These are phyloP conservation scores for Coemansia sp. DNA, from an alignment of 192 early-diverging fungal species.

Conservation along the genomic window DNA sequence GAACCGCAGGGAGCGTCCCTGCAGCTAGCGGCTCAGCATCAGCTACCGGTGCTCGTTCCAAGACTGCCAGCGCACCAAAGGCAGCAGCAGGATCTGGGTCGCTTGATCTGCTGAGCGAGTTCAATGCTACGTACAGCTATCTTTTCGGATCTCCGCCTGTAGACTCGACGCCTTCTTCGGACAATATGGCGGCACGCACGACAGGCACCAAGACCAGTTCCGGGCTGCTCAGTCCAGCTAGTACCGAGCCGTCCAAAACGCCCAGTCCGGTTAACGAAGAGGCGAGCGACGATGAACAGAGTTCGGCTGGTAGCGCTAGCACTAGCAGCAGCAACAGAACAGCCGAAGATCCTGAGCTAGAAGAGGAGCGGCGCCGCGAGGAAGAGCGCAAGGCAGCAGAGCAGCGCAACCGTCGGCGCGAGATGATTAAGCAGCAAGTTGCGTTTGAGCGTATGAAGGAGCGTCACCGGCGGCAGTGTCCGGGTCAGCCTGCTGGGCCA, in stretches of 20 bases:
- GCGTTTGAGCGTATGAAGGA: slow-evolving; percentile 58
- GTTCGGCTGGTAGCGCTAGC: slow-evolving; percentile 18
- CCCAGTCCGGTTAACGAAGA: slow-evolving; percentile 4
- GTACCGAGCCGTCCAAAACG: slow-evolving; percentile 15
- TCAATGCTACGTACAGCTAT: slow-evolving; percentile 45
- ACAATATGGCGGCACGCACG: neutral
- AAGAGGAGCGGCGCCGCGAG: slow-evolving; percentile 47
- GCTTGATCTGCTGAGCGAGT: slow-evolving; percentile 38
- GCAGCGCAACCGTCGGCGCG: slow-evolving; percentile 46
- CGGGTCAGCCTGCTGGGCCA: slow-evolving; percentile 15
- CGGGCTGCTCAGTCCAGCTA: slow-evolving; percentile 38
- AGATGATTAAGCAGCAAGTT: slow-evolving; percentile 54
- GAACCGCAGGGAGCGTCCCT: slow-evolving; percentile 16
- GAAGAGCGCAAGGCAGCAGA: slow-evolving; percentile 52
- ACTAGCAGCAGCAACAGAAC: slow-evolving; percentile 25
- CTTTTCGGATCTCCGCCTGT: slow-evolving; percentile 39
- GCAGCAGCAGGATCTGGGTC: neutral
- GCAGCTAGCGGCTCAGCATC: neutral
- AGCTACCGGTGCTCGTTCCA: neutral
- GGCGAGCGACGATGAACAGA: slow-evolving; percentile 1
- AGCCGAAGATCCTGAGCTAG: slow-evolving; percentile 20
- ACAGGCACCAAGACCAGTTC: neutral
- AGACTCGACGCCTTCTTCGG: neutral
- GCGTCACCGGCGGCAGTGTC: slow-evolving; percentile 45
- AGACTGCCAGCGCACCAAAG: neutral